Conservation (phyloP, 495 filamentous ascomycete genomes). For the Xylaria longipes region DNA sequence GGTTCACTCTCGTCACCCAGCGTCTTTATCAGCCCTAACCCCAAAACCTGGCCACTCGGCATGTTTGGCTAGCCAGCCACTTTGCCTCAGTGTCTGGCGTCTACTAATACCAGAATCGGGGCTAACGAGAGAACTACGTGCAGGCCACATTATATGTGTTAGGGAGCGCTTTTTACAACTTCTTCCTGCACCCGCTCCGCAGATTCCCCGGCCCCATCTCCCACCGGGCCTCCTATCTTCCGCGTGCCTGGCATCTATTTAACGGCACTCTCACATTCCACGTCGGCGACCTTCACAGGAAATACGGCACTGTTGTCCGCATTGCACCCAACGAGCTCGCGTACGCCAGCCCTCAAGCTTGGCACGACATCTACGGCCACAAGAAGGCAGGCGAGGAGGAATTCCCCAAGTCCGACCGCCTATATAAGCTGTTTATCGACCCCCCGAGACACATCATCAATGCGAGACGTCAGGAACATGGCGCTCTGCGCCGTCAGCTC, state of each 20-base stretch:
- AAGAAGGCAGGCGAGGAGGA: conserved; percentile 39
- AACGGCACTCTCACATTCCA: conserved; percentile 49
- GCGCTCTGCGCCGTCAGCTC: conserved; percentile 51
- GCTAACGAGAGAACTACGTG: conserved; percentile 6
- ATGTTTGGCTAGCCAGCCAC: background rate
- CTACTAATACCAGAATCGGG: background rate
- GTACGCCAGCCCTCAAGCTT: conserved; percentile 56
- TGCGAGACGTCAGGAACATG: conserved; percentile 49
- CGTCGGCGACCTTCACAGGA: conserved; percentile 52
- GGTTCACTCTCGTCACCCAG: conserved; percentile 24
- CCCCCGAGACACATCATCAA: conserved; percentile 42
- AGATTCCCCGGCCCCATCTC: conserved; percentile 57
- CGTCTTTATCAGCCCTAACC: background rate
- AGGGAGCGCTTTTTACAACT: conserved; percentile 47
- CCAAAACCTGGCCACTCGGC: background rate
- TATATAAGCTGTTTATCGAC: conserved; percentile 40
- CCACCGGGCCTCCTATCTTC: conserved; percentile 47
- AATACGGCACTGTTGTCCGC: conserved; percentile 62
- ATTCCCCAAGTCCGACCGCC: conserved; percentile 41
- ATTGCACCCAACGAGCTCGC: conserved; percentile 61
- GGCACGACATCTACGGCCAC: conserved; percentile 63
- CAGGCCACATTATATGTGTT: conserved; percentile 30
- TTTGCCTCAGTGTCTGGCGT: background rate
- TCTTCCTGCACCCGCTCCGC: conserved; percentile 59
- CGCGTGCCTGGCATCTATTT: conserved; percentile 36